Percentiles rank a stretch among this genome's conserved stretches.
Evolutionary conservation across 306 rosid species (phyloP).

Genomic region (Castanea sativa): DNA sequence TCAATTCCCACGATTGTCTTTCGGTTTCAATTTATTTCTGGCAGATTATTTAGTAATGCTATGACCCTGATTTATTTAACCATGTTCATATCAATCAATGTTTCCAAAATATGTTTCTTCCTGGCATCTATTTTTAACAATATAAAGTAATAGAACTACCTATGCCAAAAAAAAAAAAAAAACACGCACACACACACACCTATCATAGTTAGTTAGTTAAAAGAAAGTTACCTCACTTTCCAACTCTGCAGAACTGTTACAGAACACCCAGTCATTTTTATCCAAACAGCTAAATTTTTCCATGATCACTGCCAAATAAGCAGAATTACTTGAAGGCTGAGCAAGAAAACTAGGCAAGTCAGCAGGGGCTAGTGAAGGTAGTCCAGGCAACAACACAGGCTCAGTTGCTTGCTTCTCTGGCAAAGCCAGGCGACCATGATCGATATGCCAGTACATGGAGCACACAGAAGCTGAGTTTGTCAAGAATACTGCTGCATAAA

Average conservation of each 20-base stretch:
- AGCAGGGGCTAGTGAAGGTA: conserved; percentile 27
- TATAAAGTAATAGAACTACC: neutral
- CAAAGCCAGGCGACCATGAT: neutral
- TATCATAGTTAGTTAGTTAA: neutral
- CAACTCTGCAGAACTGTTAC: conserved; percentile 33
- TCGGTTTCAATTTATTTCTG: neutral
- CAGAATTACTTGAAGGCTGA: conserved; percentile 11
- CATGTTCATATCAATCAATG: too few species aligned
- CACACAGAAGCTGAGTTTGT: conserved; percentile 39
- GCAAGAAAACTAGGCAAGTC: conserved; percentile 31
- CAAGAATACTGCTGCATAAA: conserved; percentile 32
- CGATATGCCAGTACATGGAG: conserved; percentile 28
- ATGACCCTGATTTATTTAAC: too few species aligned
- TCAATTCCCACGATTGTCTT: neutral
- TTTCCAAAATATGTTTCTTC: neutral
- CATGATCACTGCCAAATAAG: conserved; percentile 31
- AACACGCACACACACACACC: too few species aligned
- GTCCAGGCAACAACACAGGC: conserved; percentile 26
- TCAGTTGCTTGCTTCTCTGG: conserved; percentile 19
- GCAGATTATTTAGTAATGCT: neutral
- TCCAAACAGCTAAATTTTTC: conserved; percentile 14
- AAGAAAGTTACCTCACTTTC: conserved; percentile 31
- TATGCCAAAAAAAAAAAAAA: neutral
- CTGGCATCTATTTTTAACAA: neutral
- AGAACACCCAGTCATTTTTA: conserved; percentile 39